These are phyloP conservation scores for Fragosphaeria purpurea DNA, from an alignment of 2,329 filamentous ascomycete genomes.

Conservation along the genomic window DNA sequence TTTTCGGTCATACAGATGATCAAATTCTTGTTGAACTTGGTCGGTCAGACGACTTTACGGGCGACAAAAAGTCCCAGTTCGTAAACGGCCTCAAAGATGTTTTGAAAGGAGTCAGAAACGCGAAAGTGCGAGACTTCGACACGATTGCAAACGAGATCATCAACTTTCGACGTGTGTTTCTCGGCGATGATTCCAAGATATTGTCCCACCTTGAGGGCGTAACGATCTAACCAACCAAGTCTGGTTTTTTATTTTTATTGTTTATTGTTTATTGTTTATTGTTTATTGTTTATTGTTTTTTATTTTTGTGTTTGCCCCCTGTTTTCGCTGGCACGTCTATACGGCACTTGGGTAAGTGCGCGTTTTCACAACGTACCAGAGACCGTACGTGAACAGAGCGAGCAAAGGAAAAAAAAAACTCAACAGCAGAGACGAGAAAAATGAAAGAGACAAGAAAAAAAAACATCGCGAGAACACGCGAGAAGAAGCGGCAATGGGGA, in stretches of 20 bases:
- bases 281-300: too few species aligned
- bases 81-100: constrained; percentile 52
- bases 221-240: constrained; percentile 1
- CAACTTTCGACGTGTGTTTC: constrained; percentile 54
- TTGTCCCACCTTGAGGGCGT: constrained; percentile 33
- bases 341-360: neutral
- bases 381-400: neutral
- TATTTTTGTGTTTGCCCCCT: too few species aligned
- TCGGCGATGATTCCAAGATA: constrained; percentile 54
- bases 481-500: too few species aligned
- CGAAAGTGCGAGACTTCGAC: constrained; percentile 55
- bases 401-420: neutral
- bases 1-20: constrained; percentile 46
- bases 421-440: too few species aligned
- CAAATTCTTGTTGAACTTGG: constrained; percentile 64
- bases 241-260: neutral
- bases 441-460: too few species aligned
- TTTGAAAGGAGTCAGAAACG: constrained; percentile 48
- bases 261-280: too few species aligned
- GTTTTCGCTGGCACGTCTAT: too few species aligned
- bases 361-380: too few species aligned
- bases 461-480: too few species aligned
- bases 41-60: constrained; percentile 52
- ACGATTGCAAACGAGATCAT: constrained; percentile 58
- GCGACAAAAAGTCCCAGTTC: constrained; percentile 51